A percentile compares a stretch with the other conserved stretches of the same genome.
Evolutionary conservation across 345 rosid species (phyloP).

Genomic region (Theobroma cacao): DNA sequence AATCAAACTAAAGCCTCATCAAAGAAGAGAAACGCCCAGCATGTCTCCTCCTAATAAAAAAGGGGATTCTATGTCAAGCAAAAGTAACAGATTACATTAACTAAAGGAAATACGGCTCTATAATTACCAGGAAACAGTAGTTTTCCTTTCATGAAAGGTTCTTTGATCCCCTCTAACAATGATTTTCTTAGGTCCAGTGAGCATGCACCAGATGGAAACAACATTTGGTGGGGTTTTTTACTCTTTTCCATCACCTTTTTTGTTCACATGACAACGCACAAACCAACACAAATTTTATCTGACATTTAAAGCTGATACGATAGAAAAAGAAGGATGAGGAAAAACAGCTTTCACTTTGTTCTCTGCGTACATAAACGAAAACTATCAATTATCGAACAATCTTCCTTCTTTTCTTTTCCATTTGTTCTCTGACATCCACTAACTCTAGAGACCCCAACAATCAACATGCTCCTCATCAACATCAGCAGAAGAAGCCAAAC

Average conservation of each 20-base stretch:
- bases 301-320: background rate
- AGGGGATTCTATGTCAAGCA: too few relatives aligned
- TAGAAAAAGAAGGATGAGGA: background rate
- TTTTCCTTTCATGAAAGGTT: background rate
- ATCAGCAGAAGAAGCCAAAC: background rate
- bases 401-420: background rate
- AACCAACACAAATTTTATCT: background rate
- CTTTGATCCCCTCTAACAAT: background rate
- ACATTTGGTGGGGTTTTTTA: background rate
- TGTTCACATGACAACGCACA: background rate
- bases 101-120: too few relatives aligned
- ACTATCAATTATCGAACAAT: background rate
- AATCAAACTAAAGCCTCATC: background rate
- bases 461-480: background rate
- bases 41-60: background rate
- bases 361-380: background rate
- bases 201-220: background rate
- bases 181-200: background rate
- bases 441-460: background rate
- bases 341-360: background rate
- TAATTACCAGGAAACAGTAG: background rate
- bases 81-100: too few relatives aligned
- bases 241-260: background rate
- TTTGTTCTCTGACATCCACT: background rate
- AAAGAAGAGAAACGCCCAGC: background rate